Evolutionary conservation across 208 protist species (phyloP), one percentile per base, ranked within the genome.

Genomic region (Herpetomonas tarakana): DNA sequence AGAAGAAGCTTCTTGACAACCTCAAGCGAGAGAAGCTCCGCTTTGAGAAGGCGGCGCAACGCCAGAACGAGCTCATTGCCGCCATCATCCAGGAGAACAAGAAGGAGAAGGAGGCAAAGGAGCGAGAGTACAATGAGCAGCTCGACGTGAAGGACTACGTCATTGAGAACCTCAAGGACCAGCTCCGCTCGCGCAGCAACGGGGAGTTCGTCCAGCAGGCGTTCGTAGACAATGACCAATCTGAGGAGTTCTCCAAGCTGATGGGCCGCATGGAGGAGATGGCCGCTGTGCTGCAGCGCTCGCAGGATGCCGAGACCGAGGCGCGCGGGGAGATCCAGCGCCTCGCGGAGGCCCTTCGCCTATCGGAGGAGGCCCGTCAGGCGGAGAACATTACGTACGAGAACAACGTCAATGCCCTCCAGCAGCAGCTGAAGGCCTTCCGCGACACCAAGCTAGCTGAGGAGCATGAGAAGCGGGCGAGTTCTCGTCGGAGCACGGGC

Each of bases 71-170:
- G 46, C 74, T 90, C n/a, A 84, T 93, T 61, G 79, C 83, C 16
- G 86, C 86, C 46, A 89, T 93, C 35, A 74, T 88, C 12, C 82
- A 90, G 31, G 86, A 90, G 51, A 89, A 93, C 62, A 88, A 90
- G 57, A 89, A 86, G 53, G 82, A 93, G 68, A 89, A 83, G 72
- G 82, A 93, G 61, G 83, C 83, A 19, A 89, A 86, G 74, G 86
- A 93, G 67, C 82, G 86, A 21, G 86, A 89, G 77, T 81, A 83
- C 65, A 81, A 86, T 12, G 86, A 93, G 67, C 67, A 88, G 51
- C 66, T 90, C 11, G 80, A 83, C 52, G 65, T 74, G 49, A 93
- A 93, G 61, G 81, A 88, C 56, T 86, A 88, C 51, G 64, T 90
- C 28, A 90, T 93, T 67, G 79, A 88, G 52, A 88, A 84, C 58